Evolutionary conservation across 768 basidiomycete species (phyloP).

Genomic region (Phylloporus arenicola): DNA sequence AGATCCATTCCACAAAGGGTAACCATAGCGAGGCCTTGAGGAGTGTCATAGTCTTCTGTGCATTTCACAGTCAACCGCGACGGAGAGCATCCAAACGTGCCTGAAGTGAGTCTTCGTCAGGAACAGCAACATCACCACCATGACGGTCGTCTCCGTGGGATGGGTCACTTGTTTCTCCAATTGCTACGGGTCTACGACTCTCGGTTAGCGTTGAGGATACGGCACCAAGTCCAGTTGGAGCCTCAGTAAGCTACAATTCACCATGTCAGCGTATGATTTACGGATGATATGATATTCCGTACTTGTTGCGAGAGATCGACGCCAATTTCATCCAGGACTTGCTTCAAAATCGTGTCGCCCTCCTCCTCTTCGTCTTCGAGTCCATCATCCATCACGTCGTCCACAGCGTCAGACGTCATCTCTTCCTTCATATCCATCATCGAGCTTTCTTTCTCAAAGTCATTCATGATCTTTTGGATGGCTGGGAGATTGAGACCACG

Average conservation of each 20-base stretch:
- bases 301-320: constrained; percentile 86
- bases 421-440: constrained; percentile 99
- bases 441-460: constrained; percentile 95
- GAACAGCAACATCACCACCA: constrained; percentile 38
- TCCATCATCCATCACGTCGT: constrained; percentile 95
- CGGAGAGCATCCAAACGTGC: constrained; percentile 88
- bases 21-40: too few relatives aligned
- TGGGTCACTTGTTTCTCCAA: constrained; percentile 54
- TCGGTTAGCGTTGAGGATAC: constrained; percentile 56
- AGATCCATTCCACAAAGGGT: constrained; percentile 5
- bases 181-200: constrained; percentile 73
- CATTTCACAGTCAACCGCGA: constrained; percentile 42
- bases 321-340: constrained; percentile 97
- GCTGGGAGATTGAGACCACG: constrained; percentile 89
- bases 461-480: constrained; percentile 95
- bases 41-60: background rate
- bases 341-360: constrained; percentile 89
- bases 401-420: constrained; percentile 98
- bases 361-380: constrained; percentile 93
- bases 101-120: constrained; percentile 92
- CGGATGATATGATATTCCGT: constrained; percentile 6
- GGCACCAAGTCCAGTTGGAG: constrained; percentile 67
- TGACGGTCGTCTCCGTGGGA: constrained; percentile 35
- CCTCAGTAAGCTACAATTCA: constrained; percentile 64
- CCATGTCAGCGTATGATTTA: constrained; percentile 7